phyloP scores from a whole-genome alignment of 1,139 yeast species.

The Debaryomycetaceae sp. region DNA sequence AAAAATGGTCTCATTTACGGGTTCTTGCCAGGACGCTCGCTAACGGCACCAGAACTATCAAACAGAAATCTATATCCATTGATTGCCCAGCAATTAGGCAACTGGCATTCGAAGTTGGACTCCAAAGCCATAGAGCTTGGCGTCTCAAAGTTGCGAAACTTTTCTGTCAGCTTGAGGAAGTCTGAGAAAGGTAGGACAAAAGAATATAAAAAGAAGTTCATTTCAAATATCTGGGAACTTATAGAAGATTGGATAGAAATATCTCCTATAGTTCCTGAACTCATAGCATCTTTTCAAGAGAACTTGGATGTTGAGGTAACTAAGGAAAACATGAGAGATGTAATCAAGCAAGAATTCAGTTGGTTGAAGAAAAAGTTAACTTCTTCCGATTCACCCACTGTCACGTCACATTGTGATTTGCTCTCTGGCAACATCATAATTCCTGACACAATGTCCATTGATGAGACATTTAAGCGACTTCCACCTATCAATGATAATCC shows the following conservation, averaged over 20 bases:
- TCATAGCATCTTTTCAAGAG: slow-evolving; percentile 37
- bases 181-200: slow-evolving; percentile 11
- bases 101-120: slow-evolving; percentile 59
- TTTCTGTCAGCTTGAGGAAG: slow-evolving; percentile 20
- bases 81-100: slow-evolving; percentile 66
- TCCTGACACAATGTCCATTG: slow-evolving; percentile 34
- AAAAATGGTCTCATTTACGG: slow-evolving; percentile 76
- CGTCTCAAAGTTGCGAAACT: slow-evolving; percentile 41
- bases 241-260: slow-evolving; percentile 60
- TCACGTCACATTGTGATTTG: slow-evolving; percentile 69
- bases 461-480: slow-evolving; percentile 11
- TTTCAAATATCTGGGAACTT: slow-evolving; percentile 56
- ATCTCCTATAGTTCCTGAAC: slow-evolving; percentile 50
- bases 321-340: slow-evolving; percentile 32
- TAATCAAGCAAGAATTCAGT: slow-evolving; percentile 44
- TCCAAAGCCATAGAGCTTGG: slow-evolving; percentile 48
- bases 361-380: slow-evolving; percentile 49
- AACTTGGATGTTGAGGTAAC: slow-evolving; percentile 23
- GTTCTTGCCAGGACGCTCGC: slow-evolving; percentile 61
- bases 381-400: slow-evolving; percentile 48
- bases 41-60: slow-evolving; percentile 54
- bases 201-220: slow-evolving; percentile 27
- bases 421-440: slow-evolving; percentile 70
- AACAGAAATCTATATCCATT: slow-evolving; percentile 47
- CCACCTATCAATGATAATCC: slow-evolving; percentile 38